phyloP scores from a whole-genome alignment of 345 rosid species.

The Hibiscus syriacus region DNA sequence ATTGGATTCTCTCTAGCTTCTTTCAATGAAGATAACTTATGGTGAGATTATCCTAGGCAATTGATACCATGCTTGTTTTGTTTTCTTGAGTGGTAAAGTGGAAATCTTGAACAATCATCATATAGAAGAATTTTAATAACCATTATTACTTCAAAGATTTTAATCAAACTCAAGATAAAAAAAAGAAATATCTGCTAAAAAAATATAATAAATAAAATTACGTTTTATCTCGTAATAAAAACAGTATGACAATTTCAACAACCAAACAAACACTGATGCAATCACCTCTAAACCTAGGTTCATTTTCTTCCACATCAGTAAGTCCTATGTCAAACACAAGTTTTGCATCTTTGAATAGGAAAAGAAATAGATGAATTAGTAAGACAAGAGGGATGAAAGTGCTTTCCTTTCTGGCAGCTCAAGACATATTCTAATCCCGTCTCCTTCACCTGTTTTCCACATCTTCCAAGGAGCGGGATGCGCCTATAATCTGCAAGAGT shows the following conservation, averaged over 20 bases:
- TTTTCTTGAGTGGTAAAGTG: background rate
- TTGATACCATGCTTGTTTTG: background rate
- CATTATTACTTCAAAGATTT: too few relatives aligned
- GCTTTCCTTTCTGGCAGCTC: constrained; percentile 48
- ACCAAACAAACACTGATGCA: too few relatives aligned
- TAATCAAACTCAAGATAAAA: too few relatives aligned
- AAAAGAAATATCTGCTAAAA: too few relatives aligned
- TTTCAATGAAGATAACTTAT: background rate
- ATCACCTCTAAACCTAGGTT: too few relatives aligned
- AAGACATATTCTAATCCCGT: constrained; percentile 27
- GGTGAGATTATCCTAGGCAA: background rate
- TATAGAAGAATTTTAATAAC: too few relatives aligned
- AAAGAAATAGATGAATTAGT: constrained; percentile 9
- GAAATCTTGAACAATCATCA: too few relatives aligned
- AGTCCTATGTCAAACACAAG: too few relatives aligned
- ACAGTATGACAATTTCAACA: too few relatives aligned
- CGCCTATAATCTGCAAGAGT: constrained; percentile 64
- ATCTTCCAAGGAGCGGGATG: constrained; percentile 49
- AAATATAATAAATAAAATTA: too few relatives aligned
- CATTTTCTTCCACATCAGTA: too few relatives aligned
- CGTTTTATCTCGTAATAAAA: too few relatives aligned
- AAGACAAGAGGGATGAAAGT: constrained; percentile 45
- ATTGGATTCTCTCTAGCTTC: background rate
- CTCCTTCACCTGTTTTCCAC: constrained; percentile 54
- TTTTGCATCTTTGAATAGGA: background rate